Evolutionary conservation across 2,329 filamentous ascomycete genomes (phyloP).

Genomic region (Ceratocystiopsis minuta): DNA sequence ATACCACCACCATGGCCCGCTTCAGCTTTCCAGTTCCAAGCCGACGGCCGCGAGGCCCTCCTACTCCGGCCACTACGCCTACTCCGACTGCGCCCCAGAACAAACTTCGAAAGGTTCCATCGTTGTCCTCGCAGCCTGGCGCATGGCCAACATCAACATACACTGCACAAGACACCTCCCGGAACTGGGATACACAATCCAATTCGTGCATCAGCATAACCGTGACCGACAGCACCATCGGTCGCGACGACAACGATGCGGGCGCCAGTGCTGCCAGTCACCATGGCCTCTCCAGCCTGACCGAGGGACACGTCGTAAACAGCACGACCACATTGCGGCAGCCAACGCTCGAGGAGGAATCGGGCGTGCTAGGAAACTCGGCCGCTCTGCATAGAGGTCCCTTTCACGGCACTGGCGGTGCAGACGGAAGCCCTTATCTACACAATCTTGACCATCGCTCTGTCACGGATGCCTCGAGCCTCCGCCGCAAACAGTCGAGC

Average conservation of each 20-base stretch:
- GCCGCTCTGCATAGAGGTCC: no score
- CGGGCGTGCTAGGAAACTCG: slow-evolving; percentile 20
- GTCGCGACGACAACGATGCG: slow-evolving; percentile 11
- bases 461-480: slow-evolving; percentile 24
- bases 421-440: no score
- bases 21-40: slow-evolving; percentile 31
- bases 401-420: slow-evolving; percentile 7
- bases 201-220: slow-evolving; percentile 26
- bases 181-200: slow-evolving; percentile 25
- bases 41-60: slow-evolving; percentile 16
- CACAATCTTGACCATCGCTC: slow-evolving; percentile 1
- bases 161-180: slow-evolving; percentile 8
- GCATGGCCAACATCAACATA: no score
- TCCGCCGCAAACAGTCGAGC: slow-evolving; percentile 31
- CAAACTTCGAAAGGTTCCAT: no score
- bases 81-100: no score
- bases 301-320: slow-evolving; percentile 11
- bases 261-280: not conserved
- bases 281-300: slow-evolving; percentile 11
- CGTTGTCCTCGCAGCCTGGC: no score
- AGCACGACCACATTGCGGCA: slow-evolving; percentile 10
- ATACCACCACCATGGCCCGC: slow-evolving; percentile 15
- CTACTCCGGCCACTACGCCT: no score
- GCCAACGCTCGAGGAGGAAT: slow-evolving; percentile 27
- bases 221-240: slow-evolving; percentile 23